phyloP scores from a whole-genome alignment of 768 basidiomycete genomes.

The Cyclocybe cylindracea region DNA sequence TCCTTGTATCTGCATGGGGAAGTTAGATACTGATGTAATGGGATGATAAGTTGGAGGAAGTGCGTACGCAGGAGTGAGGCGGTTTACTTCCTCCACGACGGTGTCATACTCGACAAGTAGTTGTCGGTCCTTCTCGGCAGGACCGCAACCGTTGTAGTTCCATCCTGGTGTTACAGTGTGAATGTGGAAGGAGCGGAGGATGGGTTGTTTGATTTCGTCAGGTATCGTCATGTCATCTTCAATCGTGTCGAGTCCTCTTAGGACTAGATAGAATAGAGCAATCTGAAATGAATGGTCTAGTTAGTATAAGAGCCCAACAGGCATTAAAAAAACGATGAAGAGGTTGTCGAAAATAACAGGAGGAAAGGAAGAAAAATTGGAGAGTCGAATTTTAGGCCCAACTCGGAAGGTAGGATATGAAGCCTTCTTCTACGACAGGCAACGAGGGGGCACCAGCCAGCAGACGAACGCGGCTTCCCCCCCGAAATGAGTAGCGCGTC shows the following conservation, averaged over 20 bases:
- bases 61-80: slow-evolving; percentile 62
- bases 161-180: slow-evolving; percentile 83
- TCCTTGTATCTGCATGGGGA: slow-evolving; percentile 56
- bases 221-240: slow-evolving; percentile 98
- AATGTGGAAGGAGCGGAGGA: slow-evolving; percentile 81
- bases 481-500: too few relatives aligned
- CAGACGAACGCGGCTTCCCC: too few relatives aligned
- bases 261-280: slow-evolving; percentile 91
- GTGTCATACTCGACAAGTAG: slow-evolving; percentile 82
- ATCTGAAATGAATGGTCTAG: slow-evolving; percentile 51
- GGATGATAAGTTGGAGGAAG: slow-evolving; percentile 2
- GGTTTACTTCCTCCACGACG: slow-evolving; percentile 79
- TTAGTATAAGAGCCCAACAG: slow-evolving; percentile 1
- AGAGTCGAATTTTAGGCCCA: background rate
- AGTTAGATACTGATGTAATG: background rate
- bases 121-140: slow-evolving; percentile 85
- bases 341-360: background rate
- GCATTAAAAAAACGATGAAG: background rate
- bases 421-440: too few relatives aligned
- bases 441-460: too few relatives aligned
- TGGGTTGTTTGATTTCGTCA: slow-evolving; percentile 80
- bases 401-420: too few relatives aligned
- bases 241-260: slow-evolving; percentile 94
- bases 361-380: background rate
- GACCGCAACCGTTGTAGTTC: slow-evolving; percentile 81